Conservation (phyloP, 148 eudicot genomes). For the Heliosperma pusillum region DNA sequence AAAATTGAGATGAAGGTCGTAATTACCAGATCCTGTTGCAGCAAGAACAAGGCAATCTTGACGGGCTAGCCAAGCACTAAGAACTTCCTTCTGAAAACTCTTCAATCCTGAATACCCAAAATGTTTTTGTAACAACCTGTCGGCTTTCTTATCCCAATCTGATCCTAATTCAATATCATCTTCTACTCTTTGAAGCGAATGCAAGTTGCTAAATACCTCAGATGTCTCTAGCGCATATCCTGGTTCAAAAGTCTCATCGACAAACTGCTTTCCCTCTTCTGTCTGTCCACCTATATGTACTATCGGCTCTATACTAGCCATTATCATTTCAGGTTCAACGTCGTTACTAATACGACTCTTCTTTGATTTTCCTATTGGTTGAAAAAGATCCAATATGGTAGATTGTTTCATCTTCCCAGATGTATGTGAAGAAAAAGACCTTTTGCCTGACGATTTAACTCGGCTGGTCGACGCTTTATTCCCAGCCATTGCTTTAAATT, state of each 20-base stretch:
- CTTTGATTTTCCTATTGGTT: conserved; percentile 33
- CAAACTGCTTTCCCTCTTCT: conserved; percentile 22
- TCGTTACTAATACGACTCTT: conserved; percentile 28
- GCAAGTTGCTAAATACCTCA: conserved; percentile 1
- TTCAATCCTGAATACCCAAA: conserved; percentile 72
- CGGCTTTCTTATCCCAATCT: conserved; percentile 57
- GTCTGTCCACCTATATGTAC: conserved; percentile 14
- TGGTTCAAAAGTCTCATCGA: conserved; percentile 8
- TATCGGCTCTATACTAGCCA: conserved; percentile 25
- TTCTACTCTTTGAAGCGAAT: conserved; percentile 20
- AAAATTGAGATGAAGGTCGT: background rate
- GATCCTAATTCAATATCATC: conserved; percentile 40
- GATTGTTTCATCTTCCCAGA: conserved; percentile 49
- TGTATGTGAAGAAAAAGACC: conserved; percentile 30
- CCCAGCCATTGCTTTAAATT: conserved; percentile 16
- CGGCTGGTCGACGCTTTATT: conserved; percentile 11
- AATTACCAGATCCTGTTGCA: conserved; percentile 93
- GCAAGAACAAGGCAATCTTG: conserved; percentile 91
- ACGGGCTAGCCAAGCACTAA: conserved; percentile 61
- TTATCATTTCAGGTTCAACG: conserved; percentile 16
- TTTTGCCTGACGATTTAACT: conserved; percentile 36
- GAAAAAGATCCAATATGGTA: conserved; percentile 50
- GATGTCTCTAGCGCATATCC: conserved; percentile 20
- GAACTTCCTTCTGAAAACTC: conserved; percentile 80
- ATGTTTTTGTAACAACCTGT: conserved; percentile 48